phyloP scores from a whole-genome alignment of 345 rosid genomes.

The Reutealis trisperma region DNA sequence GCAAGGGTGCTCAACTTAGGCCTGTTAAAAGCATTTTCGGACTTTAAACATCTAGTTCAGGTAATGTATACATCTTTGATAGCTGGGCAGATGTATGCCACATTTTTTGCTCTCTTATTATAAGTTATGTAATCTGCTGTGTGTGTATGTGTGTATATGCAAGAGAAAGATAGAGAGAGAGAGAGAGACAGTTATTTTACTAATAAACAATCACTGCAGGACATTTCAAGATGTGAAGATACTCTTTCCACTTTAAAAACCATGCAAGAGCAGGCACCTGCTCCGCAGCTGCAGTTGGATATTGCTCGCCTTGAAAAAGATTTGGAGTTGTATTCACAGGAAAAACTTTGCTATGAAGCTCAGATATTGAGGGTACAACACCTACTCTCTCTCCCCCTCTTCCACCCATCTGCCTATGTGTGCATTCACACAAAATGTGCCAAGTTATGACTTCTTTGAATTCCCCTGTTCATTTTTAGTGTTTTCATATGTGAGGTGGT shows the following conservation, averaged over 20 bases:
- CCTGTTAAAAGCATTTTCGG: conserved; percentile 91
- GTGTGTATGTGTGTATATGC: too few relatives aligned
- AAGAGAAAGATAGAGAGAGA: not conserved
- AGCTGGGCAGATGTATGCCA: not conserved
- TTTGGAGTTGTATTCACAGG: conserved; percentile 74
- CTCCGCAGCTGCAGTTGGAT: conserved; percentile 66
- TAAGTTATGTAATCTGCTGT: not conserved
- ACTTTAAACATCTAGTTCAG: conserved; percentile 97
- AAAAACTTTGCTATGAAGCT: conserved; percentile 92
- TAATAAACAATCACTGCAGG: conserved; percentile 41
- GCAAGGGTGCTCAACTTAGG: conserved; percentile 97
- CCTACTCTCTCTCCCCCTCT: conserved; percentile 5
- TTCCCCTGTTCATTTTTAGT: conserved; percentile 1
- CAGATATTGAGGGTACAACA: conserved; percentile 82
- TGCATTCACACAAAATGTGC: conserved; percentile 1
- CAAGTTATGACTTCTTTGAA: not conserved
- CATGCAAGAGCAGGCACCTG: conserved; percentile 69
- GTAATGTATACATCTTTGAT: conserved; percentile 39
- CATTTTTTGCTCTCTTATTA: not conserved
- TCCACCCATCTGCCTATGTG: not conserved
- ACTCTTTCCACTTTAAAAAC: conserved; percentile 63
- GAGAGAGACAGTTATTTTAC: not conserved
- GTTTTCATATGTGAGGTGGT: conserved; percentile 1
- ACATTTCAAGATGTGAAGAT: conserved; percentile 83
- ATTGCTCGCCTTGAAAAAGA: conserved; percentile 78